Conservation (phyloP, 2,329 filamentous ascomycete genomes). For the Penicillium verrucosum region DNA sequence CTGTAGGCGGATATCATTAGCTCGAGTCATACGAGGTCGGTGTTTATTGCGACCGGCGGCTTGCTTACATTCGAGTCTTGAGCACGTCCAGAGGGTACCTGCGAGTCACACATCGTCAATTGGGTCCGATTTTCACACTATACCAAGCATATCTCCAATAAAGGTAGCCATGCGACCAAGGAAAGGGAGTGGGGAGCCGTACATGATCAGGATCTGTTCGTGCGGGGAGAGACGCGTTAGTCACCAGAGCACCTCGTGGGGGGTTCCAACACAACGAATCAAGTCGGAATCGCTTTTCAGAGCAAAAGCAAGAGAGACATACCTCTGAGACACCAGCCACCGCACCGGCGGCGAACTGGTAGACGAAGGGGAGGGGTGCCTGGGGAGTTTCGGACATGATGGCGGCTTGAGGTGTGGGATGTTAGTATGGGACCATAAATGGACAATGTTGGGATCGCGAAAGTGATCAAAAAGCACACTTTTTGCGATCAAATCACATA, state of each 20-base stretch:
- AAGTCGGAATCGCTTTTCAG: background rate
- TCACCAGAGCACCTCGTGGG: conserved; percentile 1
- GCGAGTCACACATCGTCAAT: conserved; percentile 17
- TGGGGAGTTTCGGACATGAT: conserved; percentile 59
- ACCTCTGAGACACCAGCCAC: conserved; percentile 98
- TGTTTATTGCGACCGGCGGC: conserved; percentile 10
- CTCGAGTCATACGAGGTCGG: conserved; percentile 2
- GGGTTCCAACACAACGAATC: background rate
- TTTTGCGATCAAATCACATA: background rate
- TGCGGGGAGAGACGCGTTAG: conserved; percentile 23
- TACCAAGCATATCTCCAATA: background rate
- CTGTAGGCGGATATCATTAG: conserved; percentile 44
- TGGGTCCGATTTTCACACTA: background rate
- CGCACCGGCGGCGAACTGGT: conserved; percentile 95
- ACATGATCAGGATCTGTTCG: conserved; percentile 31
- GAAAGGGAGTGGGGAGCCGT: conserved; percentile 5
- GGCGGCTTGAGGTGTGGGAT: conserved; percentile 18
- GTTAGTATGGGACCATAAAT: conserved; percentile 2
- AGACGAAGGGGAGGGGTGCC: conserved; percentile 83
- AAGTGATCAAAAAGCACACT: background rate
- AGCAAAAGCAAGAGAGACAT: conserved; percentile 39
- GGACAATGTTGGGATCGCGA: background rate
- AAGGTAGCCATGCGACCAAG: background rate
- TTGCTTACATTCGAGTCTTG: conserved; percentile 85
- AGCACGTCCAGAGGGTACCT: conserved; percentile 99